Evolutionary conservation across 164 flowering plant species (phyloP).

Genomic region (Umbellularia californica): DNA sequence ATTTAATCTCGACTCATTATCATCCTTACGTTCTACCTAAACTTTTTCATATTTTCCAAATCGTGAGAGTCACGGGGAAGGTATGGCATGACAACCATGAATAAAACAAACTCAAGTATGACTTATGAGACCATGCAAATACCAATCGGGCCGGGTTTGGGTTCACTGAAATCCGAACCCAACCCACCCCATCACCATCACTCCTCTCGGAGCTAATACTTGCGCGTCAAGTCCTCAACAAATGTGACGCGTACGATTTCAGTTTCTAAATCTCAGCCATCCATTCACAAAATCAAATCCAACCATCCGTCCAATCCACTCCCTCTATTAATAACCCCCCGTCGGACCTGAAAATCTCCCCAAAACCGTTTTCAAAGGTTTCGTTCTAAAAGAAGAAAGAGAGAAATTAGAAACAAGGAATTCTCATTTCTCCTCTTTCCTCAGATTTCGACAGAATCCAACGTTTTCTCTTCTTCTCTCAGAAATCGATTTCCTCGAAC

Average conservation of each 20-base stretch:
- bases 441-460: background rate
- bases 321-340: background rate
- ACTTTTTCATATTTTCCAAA: too few species aligned
- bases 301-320: background rate
- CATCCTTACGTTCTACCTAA: too few species aligned
- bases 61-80: too few species aligned
- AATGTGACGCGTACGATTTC: background rate
- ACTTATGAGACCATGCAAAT: too few species aligned
- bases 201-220: too few species aligned
- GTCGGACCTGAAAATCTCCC: background rate
- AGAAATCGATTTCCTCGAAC: background rate
- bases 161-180: too few species aligned
- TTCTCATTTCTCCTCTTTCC: background rate
- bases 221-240: too few species aligned
- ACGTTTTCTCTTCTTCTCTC: background rate
- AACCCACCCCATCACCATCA: too few species aligned
- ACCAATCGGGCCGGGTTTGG: too few species aligned
- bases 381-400: background rate
- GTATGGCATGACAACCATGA: too few species aligned
- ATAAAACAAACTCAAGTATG: too few species aligned
- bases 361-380: conserved; percentile 1
- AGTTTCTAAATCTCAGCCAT: background rate
- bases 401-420: background rate
- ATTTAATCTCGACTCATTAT: too few species aligned
- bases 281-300: background rate